Percentiles rank a stretch among this genome's conserved stretches.
phyloP scores from a whole-genome alignment of 345 rosid genomes.

The Rhodamnia argentea region DNA sequence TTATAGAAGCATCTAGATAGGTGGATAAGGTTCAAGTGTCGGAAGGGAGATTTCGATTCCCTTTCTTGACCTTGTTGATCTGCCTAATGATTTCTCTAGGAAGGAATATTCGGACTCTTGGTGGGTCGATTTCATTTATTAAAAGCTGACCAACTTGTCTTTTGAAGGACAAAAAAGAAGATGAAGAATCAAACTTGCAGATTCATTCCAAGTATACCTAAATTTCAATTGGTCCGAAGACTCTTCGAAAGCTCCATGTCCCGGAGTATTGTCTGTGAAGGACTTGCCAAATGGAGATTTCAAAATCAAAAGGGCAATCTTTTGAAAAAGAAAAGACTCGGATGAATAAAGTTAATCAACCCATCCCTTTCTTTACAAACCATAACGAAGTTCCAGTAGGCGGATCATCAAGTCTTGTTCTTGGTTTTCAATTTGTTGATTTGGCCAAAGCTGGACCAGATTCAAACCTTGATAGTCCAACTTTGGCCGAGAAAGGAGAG shows the following conservation, averaged over 20 bases:
- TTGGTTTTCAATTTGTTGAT: neutral
- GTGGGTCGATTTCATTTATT: neutral
- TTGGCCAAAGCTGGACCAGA: neutral
- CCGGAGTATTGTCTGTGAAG: neutral
- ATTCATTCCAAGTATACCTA: neutral
- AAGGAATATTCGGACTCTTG: neutral
- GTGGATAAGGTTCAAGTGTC: neutral
- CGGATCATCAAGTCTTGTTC: neutral
- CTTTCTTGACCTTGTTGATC: neutral
- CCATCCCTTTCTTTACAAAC: neutral
- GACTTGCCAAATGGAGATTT: neutral
- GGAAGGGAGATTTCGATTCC: neutral
- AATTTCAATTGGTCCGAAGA: neutral
- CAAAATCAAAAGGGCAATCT: neutral
- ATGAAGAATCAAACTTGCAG: neutral
- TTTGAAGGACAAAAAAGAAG: neutral
- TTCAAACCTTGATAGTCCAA: neutral
- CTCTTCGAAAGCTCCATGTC: neutral
- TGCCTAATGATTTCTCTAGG: neutral
- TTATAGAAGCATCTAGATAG: neutral
- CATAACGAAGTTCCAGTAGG: neutral
- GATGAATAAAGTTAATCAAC: neutral
- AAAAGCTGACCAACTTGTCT: neutral
- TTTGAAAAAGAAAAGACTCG: neutral
- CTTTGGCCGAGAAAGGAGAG: neutral